Evolutionary conservation across 2,329 filamentous ascomycete genomes (phyloP), one percentile per base, ranked within the genome.

Genomic region (Hymenoscyphus salicellus): DNA sequence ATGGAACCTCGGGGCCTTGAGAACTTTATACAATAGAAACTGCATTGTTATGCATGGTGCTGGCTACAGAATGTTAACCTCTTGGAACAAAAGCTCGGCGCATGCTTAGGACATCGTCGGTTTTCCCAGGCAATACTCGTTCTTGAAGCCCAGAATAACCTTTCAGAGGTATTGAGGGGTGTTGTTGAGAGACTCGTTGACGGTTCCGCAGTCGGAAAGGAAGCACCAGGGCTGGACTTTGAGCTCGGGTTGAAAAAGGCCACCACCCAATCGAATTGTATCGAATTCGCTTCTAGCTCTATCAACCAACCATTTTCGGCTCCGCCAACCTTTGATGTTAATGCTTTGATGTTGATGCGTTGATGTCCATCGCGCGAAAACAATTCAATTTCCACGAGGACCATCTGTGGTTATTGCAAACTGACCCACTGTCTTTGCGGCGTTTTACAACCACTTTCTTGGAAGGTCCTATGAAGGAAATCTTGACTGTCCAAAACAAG

Each of bases 291-390:
- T 17, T 66, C 65, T 10, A 28, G n/a, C 11, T 68, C 46, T 43
- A 43, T 61, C 3, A 70, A 68, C 41, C 65, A 68, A 41, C 57
- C 65, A 32, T 68, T 68, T n/a, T 67, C 60, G 28, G 57, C 57
- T 5, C 65, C 65, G 2, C 65, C 65, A 20, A 10, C 20, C 26
- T 66, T 68, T 16, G 52, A 60, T 30, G 32, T 64, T 5, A 3
- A 57, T 1, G 10, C 11, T 16, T 23, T 68, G 8, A 10, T 63
- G 3, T 56, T n/a, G n/a, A n/a, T n/a, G n/a, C 11, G 16, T 23
- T 68, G 8, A 10, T 63, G 3, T 56, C 63, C 7, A 57, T 67
- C 16, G 55, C 56, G 5, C 30, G 57, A 30, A 32, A 36, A 7
- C 52, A 57, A 20, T 3, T 61, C 2, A 30, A 63, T 41, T 4